Evolutionary conservation across 1,139 yeast species (phyloP).

Genomic region (Fermentozyma sake): DNA sequence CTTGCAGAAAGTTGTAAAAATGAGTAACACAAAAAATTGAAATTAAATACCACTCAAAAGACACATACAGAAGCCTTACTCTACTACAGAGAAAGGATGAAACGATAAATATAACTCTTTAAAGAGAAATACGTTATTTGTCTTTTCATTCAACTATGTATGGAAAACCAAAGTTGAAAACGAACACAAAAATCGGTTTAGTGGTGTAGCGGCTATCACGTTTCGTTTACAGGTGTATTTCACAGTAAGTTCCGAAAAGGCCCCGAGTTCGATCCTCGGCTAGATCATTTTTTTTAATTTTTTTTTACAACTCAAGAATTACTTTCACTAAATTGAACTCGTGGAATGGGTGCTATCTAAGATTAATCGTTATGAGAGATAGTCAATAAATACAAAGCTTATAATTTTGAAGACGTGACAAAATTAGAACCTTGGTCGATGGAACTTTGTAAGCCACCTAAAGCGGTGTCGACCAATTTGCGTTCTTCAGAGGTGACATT

Average conservation of each 20-base stretch:
- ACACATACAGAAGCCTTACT: no score
- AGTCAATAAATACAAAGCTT: slow-evolving; percentile 4
- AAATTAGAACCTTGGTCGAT: slow-evolving; percentile 60
- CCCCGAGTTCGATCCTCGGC: slow-evolving; percentile 18
- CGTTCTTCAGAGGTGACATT: slow-evolving; percentile 39
- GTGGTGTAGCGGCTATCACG: slow-evolving; percentile 22
- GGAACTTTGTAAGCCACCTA: slow-evolving; percentile 50
- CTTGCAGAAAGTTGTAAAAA: no score
- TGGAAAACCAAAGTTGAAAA: no score
- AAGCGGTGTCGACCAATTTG: slow-evolving; percentile 46
- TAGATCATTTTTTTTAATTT: slow-evolving; percentile 10
- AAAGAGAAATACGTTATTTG: no score
- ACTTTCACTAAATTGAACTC: no score
- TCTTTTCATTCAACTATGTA: no score
- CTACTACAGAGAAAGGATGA: no score
- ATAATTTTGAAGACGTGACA: slow-evolving; percentile 47
- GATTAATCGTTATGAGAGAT: neutral
- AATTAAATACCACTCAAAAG: no score
- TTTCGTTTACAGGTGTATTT: slow-evolving; percentile 16
- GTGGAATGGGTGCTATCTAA: no score
- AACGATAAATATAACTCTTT: no score
- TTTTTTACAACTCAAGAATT: slow-evolving; percentile 1
- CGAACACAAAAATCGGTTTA: slow-evolving; percentile 9
- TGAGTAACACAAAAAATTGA: no score
- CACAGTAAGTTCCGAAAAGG: slow-evolving; percentile 19